phyloP scores from a whole-genome alignment of 2,329 filamentous ascomycete species.

The Aspergillus ibericus region DNA sequence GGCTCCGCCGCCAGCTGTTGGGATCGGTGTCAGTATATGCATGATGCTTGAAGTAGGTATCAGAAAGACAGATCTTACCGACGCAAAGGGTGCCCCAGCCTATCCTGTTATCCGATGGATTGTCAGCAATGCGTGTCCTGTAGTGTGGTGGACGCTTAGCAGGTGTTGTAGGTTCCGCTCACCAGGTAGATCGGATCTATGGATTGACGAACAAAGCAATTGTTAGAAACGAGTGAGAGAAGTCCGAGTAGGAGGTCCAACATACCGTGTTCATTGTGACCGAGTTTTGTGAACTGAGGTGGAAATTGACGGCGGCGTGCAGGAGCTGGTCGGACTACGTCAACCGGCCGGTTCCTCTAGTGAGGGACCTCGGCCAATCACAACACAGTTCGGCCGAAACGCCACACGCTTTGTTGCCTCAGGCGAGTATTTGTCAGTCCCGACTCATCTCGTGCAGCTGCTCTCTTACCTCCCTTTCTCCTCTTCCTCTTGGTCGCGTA shows the following conservation, averaged over 20 bases:
- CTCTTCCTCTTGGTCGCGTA: not conserved
- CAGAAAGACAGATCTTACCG: constrained; percentile 54
- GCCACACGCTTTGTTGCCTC: constrained; percentile 20
- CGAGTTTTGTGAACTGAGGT: not conserved
- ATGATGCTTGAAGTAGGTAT: not conserved
- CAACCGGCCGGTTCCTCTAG: constrained; percentile 12
- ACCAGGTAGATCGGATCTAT: constrained; percentile 62
- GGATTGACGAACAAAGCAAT: not conserved
- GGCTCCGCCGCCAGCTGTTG: constrained; percentile 76
- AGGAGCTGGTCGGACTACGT: constrained; percentile 16
- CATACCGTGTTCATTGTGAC: constrained; percentile 55
- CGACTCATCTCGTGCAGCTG: constrained; percentile 3
- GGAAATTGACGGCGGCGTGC: constrained; percentile 4
- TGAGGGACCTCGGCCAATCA: not conserved
- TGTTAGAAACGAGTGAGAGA: constrained; percentile 12
- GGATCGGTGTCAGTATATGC: constrained; percentile 7
- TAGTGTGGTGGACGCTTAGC: not conserved
- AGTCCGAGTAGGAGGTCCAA: not conserved
- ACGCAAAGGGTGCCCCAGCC: constrained; percentile 89
- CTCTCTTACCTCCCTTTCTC: not conserved
- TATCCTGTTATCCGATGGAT: constrained; percentile 59
- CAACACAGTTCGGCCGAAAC: not conserved
- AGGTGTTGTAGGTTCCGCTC: constrained; percentile 29
- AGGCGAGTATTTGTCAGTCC: constrained; percentile 19
- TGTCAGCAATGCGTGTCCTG: constrained; percentile 9